Evolutionary conservation across 345 rosid species (phyloP).

Genomic region (thale cress (Arabidopsis thaliana)): DNA sequence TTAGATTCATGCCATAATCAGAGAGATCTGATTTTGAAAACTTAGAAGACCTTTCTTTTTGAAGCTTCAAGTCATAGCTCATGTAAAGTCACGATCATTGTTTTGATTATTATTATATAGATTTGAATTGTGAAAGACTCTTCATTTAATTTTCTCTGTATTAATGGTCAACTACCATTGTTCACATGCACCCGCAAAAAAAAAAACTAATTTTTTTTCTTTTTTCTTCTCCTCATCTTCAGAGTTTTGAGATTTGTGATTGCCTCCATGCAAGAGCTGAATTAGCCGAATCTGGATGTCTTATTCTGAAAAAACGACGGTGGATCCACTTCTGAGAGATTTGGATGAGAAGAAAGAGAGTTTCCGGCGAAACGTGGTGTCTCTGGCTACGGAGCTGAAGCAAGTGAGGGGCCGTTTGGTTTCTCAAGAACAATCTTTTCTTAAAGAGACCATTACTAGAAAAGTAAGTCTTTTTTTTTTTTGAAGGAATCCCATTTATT

Average conservation of each 20-base stretch:
- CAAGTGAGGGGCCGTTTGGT: constrained; percentile 84
- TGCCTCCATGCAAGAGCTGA: constrained; percentile 22
- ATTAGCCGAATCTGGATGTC: constrained; percentile 49
- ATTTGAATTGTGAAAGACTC: constrained; percentile 22
- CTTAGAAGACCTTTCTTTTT: not conserved
- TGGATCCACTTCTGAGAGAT: constrained; percentile 83
- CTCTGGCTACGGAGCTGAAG: constrained; percentile 81
- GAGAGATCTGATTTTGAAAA: constrained; percentile 20
- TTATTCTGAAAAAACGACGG: constrained; percentile 33
- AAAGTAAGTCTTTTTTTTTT: constrained; percentile 51
- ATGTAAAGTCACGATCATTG: constrained; percentile 34
- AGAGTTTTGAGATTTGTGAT: constrained; percentile 23
- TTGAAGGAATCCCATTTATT: not conserved
- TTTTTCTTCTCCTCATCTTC: not conserved
- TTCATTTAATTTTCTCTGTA: constrained; percentile 34
- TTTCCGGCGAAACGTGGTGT: constrained; percentile 82
- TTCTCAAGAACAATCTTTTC: constrained; percentile 71
- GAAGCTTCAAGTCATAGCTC: constrained; percentile 19
- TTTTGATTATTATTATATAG: constrained; percentile 2
- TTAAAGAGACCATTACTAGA: constrained; percentile 65
- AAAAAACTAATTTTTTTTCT: constrained; percentile 6
- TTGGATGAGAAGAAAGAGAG: constrained; percentile 89
- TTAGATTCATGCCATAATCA: constrained; percentile 17
- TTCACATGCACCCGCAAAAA: constrained; percentile 50
- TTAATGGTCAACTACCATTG: constrained; percentile 43